phyloP scores from a whole-genome alignment of 371 early-diverging fungal species.

The Apophysomyces elegans region DNA sequence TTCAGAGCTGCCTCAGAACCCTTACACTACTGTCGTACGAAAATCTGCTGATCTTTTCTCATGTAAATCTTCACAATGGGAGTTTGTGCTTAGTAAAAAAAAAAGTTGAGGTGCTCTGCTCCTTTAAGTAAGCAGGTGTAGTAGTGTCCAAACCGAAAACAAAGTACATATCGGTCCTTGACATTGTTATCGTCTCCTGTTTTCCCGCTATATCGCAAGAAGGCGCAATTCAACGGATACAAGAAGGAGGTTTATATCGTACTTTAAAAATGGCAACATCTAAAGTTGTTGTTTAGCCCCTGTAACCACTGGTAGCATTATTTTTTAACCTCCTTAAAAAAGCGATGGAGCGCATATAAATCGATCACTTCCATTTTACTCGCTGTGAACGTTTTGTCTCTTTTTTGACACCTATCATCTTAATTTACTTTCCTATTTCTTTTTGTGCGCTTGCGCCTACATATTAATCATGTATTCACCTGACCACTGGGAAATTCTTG shows the following conservation, averaged over 20 bases:
- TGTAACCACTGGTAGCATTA: neutral
- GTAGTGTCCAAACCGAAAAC: too few relatives aligned
- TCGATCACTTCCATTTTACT: neutral
- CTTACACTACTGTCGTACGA: too few relatives aligned
- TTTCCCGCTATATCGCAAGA: neutral
- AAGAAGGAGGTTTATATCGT: slow-evolving; percentile 1
- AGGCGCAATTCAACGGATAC: neutral
- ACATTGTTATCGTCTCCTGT: neutral
- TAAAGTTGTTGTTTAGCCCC: slow-evolving; percentile 4
- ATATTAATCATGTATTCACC: slow-evolving; percentile 44
- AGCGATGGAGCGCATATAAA: neutral
- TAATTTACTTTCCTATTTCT: neutral
- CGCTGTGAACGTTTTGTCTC: too few relatives aligned
- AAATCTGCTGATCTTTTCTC: too few relatives aligned
- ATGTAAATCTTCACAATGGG: too few relatives aligned
- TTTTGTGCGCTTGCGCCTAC: neutral
- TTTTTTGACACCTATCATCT: neutral
- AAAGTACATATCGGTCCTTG: too few relatives aligned
- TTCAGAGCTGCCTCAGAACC: too few relatives aligned
- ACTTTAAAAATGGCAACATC: slow-evolving; percentile 9
- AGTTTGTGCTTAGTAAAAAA: too few relatives aligned
- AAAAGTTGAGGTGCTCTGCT: too few relatives aligned
- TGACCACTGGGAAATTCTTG: slow-evolving; percentile 49
- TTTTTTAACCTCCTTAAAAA: slow-evolving; percentile 8
- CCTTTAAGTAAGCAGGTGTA: too few relatives aligned